Percentiles rank a stretch among this genome's conserved stretches.
Evolutionary conservation across 2,329 filamentous ascomycete genomes (phyloP).

Genomic region (Trichophyton rubrum): DNA sequence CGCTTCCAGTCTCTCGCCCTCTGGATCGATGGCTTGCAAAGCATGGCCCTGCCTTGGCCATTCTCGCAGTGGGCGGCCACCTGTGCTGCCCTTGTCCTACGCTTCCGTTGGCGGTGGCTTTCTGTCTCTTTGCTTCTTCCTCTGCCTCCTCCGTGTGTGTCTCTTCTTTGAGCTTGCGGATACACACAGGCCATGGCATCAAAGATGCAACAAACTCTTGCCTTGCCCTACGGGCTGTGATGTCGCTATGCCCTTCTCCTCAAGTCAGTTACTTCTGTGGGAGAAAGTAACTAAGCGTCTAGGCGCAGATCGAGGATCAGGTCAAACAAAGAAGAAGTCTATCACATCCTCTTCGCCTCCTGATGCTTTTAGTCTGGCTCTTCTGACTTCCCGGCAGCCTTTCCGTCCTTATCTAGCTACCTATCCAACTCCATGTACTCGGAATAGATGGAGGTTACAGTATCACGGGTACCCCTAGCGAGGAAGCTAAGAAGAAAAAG

Average conservation of each 20-base stretch:
- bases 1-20: not conserved
- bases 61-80: not conserved
- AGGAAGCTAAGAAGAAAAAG: not conserved
- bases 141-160: not conserved
- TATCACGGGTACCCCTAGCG: not conserved
- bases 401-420: not conserved
- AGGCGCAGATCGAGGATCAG: not conserved
- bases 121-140: not conserved
- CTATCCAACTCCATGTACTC: not conserved
- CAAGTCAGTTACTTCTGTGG: too few relatives aligned
- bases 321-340: not conserved
- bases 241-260: not conserved
- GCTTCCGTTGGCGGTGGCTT: not conserved
- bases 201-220: not conserved
- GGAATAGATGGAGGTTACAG: not conserved
- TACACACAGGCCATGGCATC: not conserved
- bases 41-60: not conserved
- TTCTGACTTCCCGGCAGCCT: not conserved
- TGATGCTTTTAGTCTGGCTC: not conserved
- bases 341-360: not conserved
- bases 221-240: not conserved
- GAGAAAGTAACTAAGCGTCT: not conserved
- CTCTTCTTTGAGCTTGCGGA: conserved; percentile 1
- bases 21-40: not conserved
- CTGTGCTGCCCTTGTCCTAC: not conserved